Evolutionary conservation across 371 early-diverging fungal species (phyloP).

Genomic region (Circinella umbellata): DNA sequence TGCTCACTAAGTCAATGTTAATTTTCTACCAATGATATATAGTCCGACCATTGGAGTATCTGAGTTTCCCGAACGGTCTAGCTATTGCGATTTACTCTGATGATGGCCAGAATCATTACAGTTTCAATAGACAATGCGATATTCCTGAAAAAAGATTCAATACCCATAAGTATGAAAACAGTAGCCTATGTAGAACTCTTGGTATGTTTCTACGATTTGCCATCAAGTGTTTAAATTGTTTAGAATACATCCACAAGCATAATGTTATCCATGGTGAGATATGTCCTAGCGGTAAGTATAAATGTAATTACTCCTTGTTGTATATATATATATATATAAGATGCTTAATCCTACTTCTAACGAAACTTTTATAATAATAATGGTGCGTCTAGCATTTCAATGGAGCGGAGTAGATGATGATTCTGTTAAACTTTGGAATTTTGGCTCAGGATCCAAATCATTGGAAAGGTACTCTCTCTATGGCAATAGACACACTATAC

Average conservation of each 20-base stretch:
- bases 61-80: constrained; percentile 39
- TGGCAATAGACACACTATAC: too few species aligned
- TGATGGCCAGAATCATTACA: constrained; percentile 30
- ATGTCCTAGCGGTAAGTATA: constrained; percentile 5
- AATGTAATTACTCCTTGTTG: too few species aligned
- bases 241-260: constrained; percentile 52
- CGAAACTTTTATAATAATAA: too few species aligned
- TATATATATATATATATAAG: too few species aligned
- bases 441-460: constrained; percentile 38
- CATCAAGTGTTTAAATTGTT: constrained; percentile 45
- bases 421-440: constrained; percentile 42
- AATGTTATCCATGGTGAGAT: constrained; percentile 48
- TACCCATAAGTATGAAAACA: too few species aligned
- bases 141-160: background rate
- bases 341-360: too few species aligned
- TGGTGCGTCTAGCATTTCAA: constrained; percentile 33
- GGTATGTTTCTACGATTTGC: constrained; percentile 44
- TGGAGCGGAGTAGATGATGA: constrained; percentile 39
- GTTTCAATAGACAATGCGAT: background rate
- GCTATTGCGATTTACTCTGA: constrained; percentile 40
- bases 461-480: constrained; percentile 25
- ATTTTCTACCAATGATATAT: background rate
- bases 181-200: background rate
- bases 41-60: constrained; percentile 45
- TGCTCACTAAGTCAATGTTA: too few species aligned